Evolutionary conservation across 2,329 filamentous ascomycete genomes (phyloP).

Genomic region (Dactylellina parvicollis): DNA sequence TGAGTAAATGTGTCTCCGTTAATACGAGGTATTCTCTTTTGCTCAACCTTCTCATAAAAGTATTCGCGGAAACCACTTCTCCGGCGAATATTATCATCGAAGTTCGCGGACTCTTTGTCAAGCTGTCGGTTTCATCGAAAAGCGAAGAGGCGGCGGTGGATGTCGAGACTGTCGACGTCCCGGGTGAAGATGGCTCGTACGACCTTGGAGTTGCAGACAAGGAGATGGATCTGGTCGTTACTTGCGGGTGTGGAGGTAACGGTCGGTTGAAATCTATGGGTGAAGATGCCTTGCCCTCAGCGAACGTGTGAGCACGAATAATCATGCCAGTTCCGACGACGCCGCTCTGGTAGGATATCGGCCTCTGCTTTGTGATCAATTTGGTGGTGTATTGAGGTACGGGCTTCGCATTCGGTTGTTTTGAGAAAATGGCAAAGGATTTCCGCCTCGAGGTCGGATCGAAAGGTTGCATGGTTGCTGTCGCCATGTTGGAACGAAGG

Average conservation of each 20-base stretch:
- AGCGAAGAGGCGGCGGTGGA: slow-evolving; percentile 47
- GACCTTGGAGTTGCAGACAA: slow-evolving; percentile 44
- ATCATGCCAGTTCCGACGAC: slow-evolving; percentile 42
- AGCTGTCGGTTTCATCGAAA: slow-evolving; percentile 38
- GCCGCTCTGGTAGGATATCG: slow-evolving; percentile 48
- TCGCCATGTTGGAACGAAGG: slow-evolving; percentile 23
- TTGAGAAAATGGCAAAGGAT: slow-evolving; percentile 47
- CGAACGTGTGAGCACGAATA: slow-evolving; percentile 40
- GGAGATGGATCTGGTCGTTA: slow-evolving; percentile 43
- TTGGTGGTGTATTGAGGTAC: slow-evolving; percentile 34
- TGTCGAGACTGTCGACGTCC: slow-evolving; percentile 49
- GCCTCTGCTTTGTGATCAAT: slow-evolving; percentile 46
- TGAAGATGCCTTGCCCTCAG: slow-evolving; percentile 30
- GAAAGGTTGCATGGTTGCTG: slow-evolving; percentile 51
- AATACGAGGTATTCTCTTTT: slow-evolving; percentile 77
- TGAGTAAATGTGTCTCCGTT: slow-evolving; percentile 74
- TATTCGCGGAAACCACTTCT: slow-evolving; percentile 75
- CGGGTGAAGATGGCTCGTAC: slow-evolving; percentile 50
- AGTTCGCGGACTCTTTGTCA: slow-evolving; percentile 23
- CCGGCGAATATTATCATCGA: slow-evolving; percentile 65
- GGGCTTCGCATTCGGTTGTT: slow-evolving; percentile 31
- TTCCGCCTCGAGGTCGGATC: slow-evolving; percentile 48
- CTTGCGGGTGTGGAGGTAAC: slow-evolving; percentile 42
- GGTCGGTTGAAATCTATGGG: slow-evolving; percentile 48
- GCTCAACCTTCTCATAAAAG: slow-evolving; percentile 71